These are phyloP conservation scores for Penicillium malachiteum DNA, from an alignment of 495 filamentous ascomycete genomes.

Conservation along the genomic window DNA sequence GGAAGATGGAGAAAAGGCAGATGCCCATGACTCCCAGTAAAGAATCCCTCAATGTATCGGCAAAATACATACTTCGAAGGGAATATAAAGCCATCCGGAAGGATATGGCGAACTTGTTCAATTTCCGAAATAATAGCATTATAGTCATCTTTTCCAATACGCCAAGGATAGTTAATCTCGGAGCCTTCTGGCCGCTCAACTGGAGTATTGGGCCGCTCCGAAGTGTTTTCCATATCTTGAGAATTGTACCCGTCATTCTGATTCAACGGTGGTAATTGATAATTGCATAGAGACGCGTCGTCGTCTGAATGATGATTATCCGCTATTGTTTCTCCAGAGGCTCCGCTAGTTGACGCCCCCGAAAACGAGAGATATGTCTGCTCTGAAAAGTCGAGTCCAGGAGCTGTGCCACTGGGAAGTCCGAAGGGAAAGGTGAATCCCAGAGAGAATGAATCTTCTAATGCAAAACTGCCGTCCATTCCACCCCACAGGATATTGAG, in stretches of 20 bases:
- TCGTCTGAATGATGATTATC: neutral
- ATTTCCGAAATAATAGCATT: neutral
- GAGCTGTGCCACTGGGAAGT: neutral
- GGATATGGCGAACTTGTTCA: neutral
- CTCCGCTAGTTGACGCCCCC: neutral
- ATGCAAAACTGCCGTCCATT: conserved; percentile 1
- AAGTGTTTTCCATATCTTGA: neutral
- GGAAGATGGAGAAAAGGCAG: conserved; percentile 7
- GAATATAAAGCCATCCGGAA: neutral
- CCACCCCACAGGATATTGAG: conserved; percentile 6
- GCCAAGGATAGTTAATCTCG: neutral
- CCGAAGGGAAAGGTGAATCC: neutral
- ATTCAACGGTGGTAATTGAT: conserved; percentile 1
- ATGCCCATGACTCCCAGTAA: conserved; percentile 7
- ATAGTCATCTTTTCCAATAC: conserved; percentile 7
- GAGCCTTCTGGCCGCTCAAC: neutral
- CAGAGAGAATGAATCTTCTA: neutral
- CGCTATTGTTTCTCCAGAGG: neutral
- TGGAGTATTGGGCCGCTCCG: neutral
- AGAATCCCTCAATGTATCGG: conserved; percentile 7
- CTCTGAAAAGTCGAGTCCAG: neutral
- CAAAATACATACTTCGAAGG: conserved; percentile 11
- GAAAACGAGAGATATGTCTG: neutral
- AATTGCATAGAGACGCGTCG: conserved; percentile 4
- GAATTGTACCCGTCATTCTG: neutral